Evolutionary conservation across 73 alveolate species (phyloP).

Genomic region (Paramecium tetraurelia): DNA sequence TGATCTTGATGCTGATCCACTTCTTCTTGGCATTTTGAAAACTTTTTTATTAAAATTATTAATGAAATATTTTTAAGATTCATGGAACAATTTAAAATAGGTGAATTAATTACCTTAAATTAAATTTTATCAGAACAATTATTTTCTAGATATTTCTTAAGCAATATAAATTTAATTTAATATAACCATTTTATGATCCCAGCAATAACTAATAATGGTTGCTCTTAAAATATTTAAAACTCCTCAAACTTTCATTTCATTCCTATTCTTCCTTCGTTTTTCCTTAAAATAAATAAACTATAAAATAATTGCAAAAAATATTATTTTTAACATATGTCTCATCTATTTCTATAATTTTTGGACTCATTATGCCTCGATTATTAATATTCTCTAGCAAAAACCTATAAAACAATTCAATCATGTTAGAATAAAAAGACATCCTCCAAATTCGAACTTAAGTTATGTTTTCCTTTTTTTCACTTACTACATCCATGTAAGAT

Average conservation of each 20-base stretch:
- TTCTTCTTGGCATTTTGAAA: constrained; percentile 56
- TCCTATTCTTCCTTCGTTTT: not conserved
- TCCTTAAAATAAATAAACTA: not conserved
- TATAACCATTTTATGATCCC: not conserved
- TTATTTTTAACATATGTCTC: not conserved
- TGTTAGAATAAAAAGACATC: not conserved
- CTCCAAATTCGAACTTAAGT: not conserved
- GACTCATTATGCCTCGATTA: not conserved
- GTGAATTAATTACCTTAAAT: not conserved
- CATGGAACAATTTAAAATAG: not conserved
- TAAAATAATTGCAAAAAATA: not conserved
- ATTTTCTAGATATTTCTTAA: not conserved
- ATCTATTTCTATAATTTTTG: not conserved
- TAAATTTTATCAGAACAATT: not conserved
- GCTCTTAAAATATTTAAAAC: not conserved
- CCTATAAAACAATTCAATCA: no score
- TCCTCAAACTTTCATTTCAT: not conserved
- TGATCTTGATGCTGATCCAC: constrained; percentile 48
- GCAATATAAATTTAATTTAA: not conserved
- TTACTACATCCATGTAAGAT: not conserved
- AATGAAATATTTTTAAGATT: not conserved
- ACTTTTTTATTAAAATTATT: not conserved
- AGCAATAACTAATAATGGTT: not conserved
- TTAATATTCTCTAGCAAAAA: not conserved
- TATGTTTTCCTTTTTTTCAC: not conserved